Evolutionary conservation across 2,329 filamentous ascomycete species (phyloP).

Genomic region (Grosmannia huntii): DNA sequence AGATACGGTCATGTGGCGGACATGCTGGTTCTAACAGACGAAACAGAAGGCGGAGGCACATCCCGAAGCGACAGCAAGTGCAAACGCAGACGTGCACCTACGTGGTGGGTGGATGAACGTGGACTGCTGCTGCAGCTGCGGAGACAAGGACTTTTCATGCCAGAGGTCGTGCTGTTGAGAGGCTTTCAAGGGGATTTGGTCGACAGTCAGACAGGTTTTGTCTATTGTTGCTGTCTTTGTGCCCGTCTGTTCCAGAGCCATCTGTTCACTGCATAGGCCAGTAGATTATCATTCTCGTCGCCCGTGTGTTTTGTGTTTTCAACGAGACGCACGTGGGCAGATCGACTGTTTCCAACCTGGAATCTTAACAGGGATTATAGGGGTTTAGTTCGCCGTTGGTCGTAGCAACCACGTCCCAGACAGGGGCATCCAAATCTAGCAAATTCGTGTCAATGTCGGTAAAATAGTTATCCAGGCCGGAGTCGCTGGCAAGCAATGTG

Average conservation of each 20-base stretch:
- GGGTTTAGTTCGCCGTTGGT: not conserved
- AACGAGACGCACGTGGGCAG: no score
- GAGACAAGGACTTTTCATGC: not conserved
- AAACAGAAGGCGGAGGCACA: not conserved
- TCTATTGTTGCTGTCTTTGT: not conserved
- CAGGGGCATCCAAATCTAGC: not conserved
- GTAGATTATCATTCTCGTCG: no score
- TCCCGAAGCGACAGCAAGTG: not conserved
- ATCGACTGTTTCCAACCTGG: not conserved
- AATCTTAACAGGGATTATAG: not conserved
- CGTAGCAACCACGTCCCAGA: not conserved
- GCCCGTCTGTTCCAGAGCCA: no score
- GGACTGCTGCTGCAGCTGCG: not conserved
- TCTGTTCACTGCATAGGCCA: no score
- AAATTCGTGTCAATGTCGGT: not conserved
- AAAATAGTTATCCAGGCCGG: not conserved
- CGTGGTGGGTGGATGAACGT: not conserved
- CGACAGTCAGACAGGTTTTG: no score
- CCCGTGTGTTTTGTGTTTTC: no score
- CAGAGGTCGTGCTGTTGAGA: not conserved
- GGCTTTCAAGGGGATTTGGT: not conserved
- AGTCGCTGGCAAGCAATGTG: not conserved
- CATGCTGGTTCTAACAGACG: not conserved
- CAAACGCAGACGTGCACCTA: not conserved
- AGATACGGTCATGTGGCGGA: not conserved